These are phyloP conservation scores for Anthostomella pinea DNA, from an alignment of 2,329 filamentous ascomycete species.

Conservation along the genomic window DNA sequence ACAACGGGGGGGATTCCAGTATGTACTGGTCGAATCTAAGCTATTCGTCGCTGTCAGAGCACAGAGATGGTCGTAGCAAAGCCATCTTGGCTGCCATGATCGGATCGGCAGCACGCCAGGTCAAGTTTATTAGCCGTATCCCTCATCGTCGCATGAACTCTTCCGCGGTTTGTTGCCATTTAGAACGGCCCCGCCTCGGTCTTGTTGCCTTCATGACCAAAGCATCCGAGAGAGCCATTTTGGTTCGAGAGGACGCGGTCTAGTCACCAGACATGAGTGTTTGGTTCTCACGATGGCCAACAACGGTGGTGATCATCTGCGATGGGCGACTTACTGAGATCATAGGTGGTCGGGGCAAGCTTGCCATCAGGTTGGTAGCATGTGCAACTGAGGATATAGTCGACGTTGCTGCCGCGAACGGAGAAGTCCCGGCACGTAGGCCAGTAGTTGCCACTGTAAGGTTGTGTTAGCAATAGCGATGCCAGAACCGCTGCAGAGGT, in stretches of 20 bases:
- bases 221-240: conserved; percentile 39
- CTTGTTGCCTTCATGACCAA: conserved; percentile 36
- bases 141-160: too few relatives aligned
- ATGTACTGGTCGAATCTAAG: too few relatives aligned
- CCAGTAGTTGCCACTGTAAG: conserved; percentile 29
- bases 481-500: neutral
- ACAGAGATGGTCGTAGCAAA: too few relatives aligned
- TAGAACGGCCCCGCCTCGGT: conserved; percentile 29
- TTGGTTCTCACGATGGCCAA: neutral
- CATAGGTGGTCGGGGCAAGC: conserved; percentile 19
- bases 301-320: too few relatives aligned
- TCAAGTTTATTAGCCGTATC: too few relatives aligned
- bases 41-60: too few relatives aligned
- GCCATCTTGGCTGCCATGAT: too few relatives aligned
- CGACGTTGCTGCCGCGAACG: conserved; percentile 20
- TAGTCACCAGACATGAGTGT: conserved; percentile 12
- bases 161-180: too few relatives aligned
- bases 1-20: too few relatives aligned
- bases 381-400: conserved; percentile 26
- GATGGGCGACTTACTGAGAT: conserved; percentile 25
- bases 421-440: conserved; percentile 28
- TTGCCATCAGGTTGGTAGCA: conserved; percentile 21
- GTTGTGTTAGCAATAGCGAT: neutral
- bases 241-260: conserved; percentile 36
- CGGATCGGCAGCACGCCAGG: too few relatives aligned